These are phyloP conservation scores for Syzygium aqueum DNA, from an alignment of 345 rosid genomes.

Conservation along the genomic window DNA sequence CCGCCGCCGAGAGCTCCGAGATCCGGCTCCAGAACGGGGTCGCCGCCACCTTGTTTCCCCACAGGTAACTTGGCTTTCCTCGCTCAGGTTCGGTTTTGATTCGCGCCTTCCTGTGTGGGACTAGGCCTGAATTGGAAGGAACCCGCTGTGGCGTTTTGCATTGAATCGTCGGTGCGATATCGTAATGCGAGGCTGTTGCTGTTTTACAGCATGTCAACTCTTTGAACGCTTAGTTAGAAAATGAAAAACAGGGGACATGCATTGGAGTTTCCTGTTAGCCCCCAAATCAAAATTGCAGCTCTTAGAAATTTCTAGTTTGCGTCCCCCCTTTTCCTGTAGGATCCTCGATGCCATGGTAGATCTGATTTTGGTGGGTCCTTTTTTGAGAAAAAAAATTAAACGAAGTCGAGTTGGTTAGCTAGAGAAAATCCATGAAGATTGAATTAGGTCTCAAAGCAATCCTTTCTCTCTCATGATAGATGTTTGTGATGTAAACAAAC, in stretches of 20 bases:
- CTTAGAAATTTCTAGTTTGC: not conserved
- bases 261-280: not conserved
- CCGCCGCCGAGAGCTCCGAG: slow-evolving; percentile 70
- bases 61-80: slow-evolving; percentile 34
- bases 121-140: not conserved
- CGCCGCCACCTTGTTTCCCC: slow-evolving; percentile 67
- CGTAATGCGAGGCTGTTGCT: not conserved
- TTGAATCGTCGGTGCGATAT: not conserved
- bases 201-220: not conserved
- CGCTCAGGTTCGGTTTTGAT: not conserved
- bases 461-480: not conserved
- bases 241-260: not conserved
- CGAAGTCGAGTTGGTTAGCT: not conserved
- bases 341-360: not conserved
- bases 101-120: not conserved
- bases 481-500: not conserved
- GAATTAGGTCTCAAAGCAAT: not conserved
- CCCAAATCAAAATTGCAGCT: not conserved
- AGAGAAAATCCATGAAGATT: not conserved
- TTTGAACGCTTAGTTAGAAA: not conserved
- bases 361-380: not conserved
- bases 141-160: not conserved
- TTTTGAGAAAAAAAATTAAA: not conserved
- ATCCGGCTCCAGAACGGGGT: slow-evolving; percentile 70
- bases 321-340: not conserved